Evolutionary conservation across 768 basidiomycete genomes (phyloP).

Genomic region (Gloeopeniophorella convolvens): DNA sequence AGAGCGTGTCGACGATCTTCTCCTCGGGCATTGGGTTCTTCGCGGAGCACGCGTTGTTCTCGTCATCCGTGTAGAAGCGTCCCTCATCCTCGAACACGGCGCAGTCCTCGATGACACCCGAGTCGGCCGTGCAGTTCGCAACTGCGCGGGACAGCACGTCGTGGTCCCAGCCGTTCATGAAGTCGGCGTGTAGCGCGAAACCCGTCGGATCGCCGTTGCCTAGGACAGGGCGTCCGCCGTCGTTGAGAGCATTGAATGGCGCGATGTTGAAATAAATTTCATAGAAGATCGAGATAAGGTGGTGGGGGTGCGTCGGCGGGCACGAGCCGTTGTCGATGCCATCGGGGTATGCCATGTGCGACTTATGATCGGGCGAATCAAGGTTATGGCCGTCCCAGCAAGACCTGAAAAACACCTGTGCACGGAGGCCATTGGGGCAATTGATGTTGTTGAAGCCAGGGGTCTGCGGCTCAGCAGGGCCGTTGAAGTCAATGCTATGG

Average conservation of each 20-base stretch:
- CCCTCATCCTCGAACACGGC: conserved; percentile 1
- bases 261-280: conserved; percentile 31
- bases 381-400: conserved; percentile 38
- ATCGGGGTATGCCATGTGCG: conserved; percentile 32
- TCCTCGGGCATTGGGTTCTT: background rate
- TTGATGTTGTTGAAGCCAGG: conserved; percentile 19
- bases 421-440: conserved; percentile 27
- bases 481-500: conserved; percentile 6
- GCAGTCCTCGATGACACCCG: conserved; percentile 13
- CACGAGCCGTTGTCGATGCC: conserved; percentile 2
- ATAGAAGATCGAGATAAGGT: conserved; percentile 39
- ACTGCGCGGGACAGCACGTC: conserved; percentile 35
- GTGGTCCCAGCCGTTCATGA: conserved; percentile 37
- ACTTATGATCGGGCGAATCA: conserved; percentile 34
- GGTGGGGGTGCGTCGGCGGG: conserved; percentile 22
- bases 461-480: background rate
- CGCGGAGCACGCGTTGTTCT: background rate
- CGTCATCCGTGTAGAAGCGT: background rate
- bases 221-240: conserved; percentile 32
- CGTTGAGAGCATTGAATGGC: conserved; percentile 25
- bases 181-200: conserved; percentile 35
- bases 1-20: background rate
- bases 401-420: conserved; percentile 29
- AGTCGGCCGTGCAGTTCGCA: conserved; percentile 23
- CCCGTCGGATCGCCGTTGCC: conserved; percentile 41